Evolutionary conservation across 352 stramenopile species (phyloP).

Genomic region (Phytophthora sp.): DNA sequence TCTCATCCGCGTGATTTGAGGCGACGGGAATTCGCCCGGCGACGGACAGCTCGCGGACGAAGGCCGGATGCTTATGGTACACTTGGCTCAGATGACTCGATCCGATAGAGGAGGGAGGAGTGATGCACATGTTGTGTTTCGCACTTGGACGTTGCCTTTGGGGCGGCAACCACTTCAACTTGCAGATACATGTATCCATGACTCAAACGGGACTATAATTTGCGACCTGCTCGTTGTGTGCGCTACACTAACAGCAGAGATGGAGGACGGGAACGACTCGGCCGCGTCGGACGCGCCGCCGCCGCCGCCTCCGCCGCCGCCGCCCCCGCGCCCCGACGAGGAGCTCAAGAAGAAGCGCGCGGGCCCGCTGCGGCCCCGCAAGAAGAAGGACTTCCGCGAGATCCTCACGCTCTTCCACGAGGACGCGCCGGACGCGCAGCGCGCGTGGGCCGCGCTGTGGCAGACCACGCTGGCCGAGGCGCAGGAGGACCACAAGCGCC

Average conservation of each 20-base stretch:
- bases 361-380: slow-evolving; percentile 15
- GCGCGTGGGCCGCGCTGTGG: slow-evolving; percentile 53
- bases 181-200: too few species aligned
- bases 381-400: slow-evolving; percentile 72
- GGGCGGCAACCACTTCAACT: too few species aligned
- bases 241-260: not conserved
- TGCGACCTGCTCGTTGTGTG: too few species aligned
- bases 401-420: slow-evolving; percentile 71
- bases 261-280: slow-evolving; percentile 10
- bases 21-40: too few species aligned
- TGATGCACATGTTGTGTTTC: too few species aligned
- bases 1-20: too few species aligned
- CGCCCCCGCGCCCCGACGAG: slow-evolving; percentile 34
- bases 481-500: slow-evolving; percentile 63
- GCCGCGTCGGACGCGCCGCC: slow-evolving; percentile 30
- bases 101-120: too few species aligned
- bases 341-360: slow-evolving; percentile 28
- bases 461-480: slow-evolving; percentile 58
- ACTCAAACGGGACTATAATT: too few species aligned
- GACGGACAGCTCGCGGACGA: too few species aligned
- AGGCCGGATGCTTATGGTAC: too few species aligned
- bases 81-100: too few species aligned
- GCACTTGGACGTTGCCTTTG: too few species aligned
- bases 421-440: slow-evolving; percentile 22
- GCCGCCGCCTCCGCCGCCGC: slow-evolving; percentile 45